A percentile compares a stretch with the other conserved stretches of the same genome.
phyloP scores from a whole-genome alignment of 2,329 filamentous ascomycete species.

The Colletotrichum simmondsii region DNA sequence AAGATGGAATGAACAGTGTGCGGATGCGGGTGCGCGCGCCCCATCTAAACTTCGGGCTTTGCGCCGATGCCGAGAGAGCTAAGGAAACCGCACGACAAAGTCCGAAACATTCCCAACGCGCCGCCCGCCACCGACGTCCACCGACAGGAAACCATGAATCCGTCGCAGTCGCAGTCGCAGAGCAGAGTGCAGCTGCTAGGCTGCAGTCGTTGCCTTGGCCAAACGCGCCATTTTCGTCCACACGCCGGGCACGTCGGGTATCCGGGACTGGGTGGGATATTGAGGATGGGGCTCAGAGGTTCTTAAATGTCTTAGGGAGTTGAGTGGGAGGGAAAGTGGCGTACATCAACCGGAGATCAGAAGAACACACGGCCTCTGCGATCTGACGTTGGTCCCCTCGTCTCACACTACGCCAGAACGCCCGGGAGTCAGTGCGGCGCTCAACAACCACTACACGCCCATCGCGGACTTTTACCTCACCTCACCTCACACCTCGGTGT shows the following conservation, averaged over 20 bases:
- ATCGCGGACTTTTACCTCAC: background rate
- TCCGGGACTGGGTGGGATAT: constrained; percentile 1
- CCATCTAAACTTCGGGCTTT: constrained; percentile 32
- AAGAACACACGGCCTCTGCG: constrained; percentile 18
- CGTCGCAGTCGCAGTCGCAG: background rate
- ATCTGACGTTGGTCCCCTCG: constrained; percentile 26
- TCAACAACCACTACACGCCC: background rate
- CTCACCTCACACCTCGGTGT: background rate
- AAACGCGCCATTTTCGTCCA: background rate
- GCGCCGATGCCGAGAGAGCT: constrained; percentile 9
- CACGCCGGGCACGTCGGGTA: constrained; percentile 5
- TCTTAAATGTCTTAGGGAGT: constrained; percentile 11
- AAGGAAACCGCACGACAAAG: background rate
- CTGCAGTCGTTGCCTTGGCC: background rate
- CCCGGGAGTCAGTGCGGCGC: constrained; percentile 24
- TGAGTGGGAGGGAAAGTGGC: background rate
- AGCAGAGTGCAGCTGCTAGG: background rate
- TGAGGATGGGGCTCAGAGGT: background rate
- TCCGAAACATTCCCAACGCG: constrained; percentile 25
- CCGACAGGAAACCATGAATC: background rate
- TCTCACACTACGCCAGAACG: constrained; percentile 19
- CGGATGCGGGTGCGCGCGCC: background rate
- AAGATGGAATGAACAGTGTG: background rate
- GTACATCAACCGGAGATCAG: background rate
- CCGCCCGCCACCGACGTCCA: background rate